Evolutionary conservation across 108 stramenopile species (phyloP).

Genomic region (Nannochloropsis gaditana): DNA sequence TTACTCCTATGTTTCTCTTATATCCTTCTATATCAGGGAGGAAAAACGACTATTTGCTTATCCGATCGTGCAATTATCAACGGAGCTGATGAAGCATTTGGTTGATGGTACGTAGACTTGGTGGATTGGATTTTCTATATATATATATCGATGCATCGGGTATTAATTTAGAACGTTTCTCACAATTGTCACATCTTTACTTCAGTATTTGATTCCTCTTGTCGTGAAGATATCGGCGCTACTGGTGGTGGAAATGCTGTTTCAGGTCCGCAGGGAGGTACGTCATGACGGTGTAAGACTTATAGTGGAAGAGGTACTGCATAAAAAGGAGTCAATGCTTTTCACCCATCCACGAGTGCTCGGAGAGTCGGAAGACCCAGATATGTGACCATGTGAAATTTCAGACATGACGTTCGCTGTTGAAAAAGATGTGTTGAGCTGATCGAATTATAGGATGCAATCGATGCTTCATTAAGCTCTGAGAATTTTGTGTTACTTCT

Average conservation of each 20-base stretch:
- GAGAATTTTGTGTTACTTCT: no score
- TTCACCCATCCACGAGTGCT: no score
- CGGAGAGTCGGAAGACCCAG: no score
- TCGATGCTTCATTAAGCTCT: no score
- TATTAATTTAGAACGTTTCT: not conserved
- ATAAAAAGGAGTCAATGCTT: no score
- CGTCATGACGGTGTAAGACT: not conserved
- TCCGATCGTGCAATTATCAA: not conserved
- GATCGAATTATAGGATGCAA: no score
- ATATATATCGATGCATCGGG: no score
- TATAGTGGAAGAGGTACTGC: no score
- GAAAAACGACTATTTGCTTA: not conserved
- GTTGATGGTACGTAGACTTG: not conserved
- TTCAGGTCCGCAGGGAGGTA: not conserved
- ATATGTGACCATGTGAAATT: no score
- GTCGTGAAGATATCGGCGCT: slow-evolving; percentile 1
- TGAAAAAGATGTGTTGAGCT: no score
- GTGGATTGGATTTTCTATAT: no score
- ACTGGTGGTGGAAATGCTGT: not conserved
- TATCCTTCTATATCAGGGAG: not conserved
- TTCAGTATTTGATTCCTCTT: not conserved
- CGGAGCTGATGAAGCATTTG: slow-evolving; percentile 3
- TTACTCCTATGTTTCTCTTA: not conserved
- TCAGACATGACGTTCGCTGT: no score
- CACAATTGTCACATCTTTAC: not conserved